Base-by-base conservation (phyloP, 176 grass and related monocot species). In the Oryza coarctata region DNA sequence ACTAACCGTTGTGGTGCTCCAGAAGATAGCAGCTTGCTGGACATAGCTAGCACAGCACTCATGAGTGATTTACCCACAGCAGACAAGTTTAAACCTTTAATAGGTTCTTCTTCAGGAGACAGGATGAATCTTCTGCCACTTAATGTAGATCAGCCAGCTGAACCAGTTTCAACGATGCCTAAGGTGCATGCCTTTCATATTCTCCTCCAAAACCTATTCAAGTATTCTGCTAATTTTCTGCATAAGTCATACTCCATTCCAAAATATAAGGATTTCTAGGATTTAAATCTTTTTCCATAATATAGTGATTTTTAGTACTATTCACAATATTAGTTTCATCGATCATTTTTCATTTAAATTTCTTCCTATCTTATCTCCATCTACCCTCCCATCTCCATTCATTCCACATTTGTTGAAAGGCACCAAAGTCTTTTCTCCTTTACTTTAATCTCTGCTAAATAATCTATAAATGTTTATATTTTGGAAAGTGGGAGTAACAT, bases 141-240 rank as follows among this genome's bases (percentile, higher is more conserved):
- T 72, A 44, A 73, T 68, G n/a, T 83, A 34, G 86, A 90, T 74
- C 86, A 80, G 36, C 52, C 36, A 39, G 60, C 75, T 47, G 75
- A 67, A 43, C 22, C 75, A 41, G 65, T 77, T 88, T 79, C 78
- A 76, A 31, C 15, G 38, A 82, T 33, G 1, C 41, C 62, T 62
- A 93, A 93, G 91, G 91, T 93, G 36, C 61, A 9, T 70, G 44
- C 6, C 7, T 86, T 83, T 71, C 36, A 28, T 66, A 68, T 61
- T 40, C 78, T 15, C 30, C 36, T 25, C 62, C 2, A 26, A 36
- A 68, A 49, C 23, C 58, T 65, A 18, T 38, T 31, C 76, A 30
- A 77, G 15, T 40, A 63, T 76, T 85, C 40, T 71, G 31, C 77
- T 64, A 50, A 41, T 12, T 75, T 81, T 71, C 55, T 67, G 62